Evolutionary conservation across 371 early-diverging fungal species (phyloP).

Genomic region (Apophysomyces ossiformis): DNA sequence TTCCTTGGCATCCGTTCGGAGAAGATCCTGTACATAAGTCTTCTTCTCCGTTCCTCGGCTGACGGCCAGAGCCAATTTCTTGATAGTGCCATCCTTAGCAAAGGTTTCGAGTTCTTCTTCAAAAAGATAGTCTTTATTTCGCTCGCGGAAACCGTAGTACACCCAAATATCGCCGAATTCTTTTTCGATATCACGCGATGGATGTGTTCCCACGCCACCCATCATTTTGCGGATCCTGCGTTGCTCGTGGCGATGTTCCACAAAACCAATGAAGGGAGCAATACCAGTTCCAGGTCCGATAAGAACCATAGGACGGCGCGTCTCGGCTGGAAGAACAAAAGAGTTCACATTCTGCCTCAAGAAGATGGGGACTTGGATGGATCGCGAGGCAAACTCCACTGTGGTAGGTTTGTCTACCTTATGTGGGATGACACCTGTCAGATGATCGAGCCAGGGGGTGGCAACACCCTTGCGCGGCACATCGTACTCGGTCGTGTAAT

Average conservation of each 20-base stretch:
- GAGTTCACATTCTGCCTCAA: constrained; percentile 54
- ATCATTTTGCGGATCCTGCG: constrained; percentile 40
- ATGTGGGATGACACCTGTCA: constrained; percentile 49
- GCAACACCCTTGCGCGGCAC: constrained; percentile 75
- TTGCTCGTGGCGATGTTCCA: constrained; percentile 65
- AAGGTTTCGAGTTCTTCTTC: constrained; percentile 57
- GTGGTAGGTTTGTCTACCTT: constrained; percentile 19
- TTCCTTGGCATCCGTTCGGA: constrained; percentile 55
- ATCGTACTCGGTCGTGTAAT: constrained; percentile 58
- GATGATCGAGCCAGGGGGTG: constrained; percentile 78
- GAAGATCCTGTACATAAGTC: constrained; percentile 87
- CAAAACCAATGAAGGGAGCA: constrained; percentile 87
- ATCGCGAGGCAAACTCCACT: constrained; percentile 25
- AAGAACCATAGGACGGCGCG: constrained; percentile 67
- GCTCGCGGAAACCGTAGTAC: constrained; percentile 79
- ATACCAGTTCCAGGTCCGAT: constrained; percentile 92
- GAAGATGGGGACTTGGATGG: constrained; percentile 54
- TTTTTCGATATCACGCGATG: constrained; percentile 32
- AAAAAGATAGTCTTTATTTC: constrained; percentile 69
- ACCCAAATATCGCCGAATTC: constrained; percentile 61
- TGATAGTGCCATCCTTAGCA: constrained; percentile 56
- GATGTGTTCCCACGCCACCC: constrained; percentile 46
- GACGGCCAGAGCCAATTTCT: constrained; percentile 59
- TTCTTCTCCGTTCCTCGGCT: constrained; percentile 60
- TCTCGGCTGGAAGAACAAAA: constrained; percentile 65